Evolutionary conservation across 176 grass and related monocot genomes (phyloP), one percentile per base, ranked within the genome.

Genomic region (Carex kokanica): DNA sequence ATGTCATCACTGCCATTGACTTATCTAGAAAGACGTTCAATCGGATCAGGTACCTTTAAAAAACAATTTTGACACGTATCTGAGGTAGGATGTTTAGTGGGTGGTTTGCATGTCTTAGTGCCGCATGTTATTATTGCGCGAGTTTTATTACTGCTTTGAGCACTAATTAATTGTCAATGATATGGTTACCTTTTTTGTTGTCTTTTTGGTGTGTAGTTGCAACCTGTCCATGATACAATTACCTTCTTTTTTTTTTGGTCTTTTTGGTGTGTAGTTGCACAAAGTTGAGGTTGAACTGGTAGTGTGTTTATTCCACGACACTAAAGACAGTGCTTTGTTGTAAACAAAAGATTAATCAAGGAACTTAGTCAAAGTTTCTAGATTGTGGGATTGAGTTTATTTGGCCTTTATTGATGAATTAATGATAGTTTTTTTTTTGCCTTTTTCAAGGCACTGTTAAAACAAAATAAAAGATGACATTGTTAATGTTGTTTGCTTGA

Each of bases 11-110:
- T 0, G 94, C 94, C 3, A 94, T 97, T 13, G 94, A 97, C 47
- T 92, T 97, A 64, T 97, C 94, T 34, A 85, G 92, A 90, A 97
- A 97, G 85, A 97, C 94, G 0, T 97, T 97, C 82, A 86, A 86
- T 70, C 90, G 94, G n/a, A 97, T 97, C 80, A 90, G 94, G 80
- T 82, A 82, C 36, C 20, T 64, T 21, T 27, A 25, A 13, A 49
- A n/a, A 23, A 62, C n/a, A 69, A n/a, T 38, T 69, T 41, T 41
- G 16, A 18, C 65, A 69, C 8, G 31, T 68, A 74, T 43, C 21
- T 74, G 70, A 51, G 47, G 45, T 1, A 29, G 45, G 64, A 15
- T 68, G 64, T 68, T 68, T 68, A 36, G 32, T 16, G 9, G 34
- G n/a, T n/a, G 16, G 31, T 69, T 69, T 36, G 6, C 34, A 69